Evolutionary conservation across 345 rosid species (phyloP).

Genomic region (Murraya paniculata): DNA sequence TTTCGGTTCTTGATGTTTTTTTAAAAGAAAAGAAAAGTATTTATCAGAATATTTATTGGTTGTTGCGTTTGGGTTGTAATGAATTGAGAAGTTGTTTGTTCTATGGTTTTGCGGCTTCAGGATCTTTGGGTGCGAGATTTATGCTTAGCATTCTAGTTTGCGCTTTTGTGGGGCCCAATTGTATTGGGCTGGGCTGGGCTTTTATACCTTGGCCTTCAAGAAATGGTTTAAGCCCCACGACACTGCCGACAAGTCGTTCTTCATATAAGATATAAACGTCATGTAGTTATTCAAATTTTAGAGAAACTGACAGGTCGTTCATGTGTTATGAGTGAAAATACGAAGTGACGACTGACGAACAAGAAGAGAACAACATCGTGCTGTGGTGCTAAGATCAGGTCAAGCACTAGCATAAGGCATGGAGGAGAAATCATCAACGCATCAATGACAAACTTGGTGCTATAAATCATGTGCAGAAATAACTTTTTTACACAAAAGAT

Average conservation of each 20-base stretch:
- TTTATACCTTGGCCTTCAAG: neutral
- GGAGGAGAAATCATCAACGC: neutral
- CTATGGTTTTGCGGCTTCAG: constrained; percentile 4
- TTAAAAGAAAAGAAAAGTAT: neutral
- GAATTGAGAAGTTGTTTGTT: constrained; percentile 8
- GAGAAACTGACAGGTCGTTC: neutral
- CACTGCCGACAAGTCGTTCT: neutral
- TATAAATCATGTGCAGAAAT: neutral
- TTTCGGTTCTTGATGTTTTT: neutral
- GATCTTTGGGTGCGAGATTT: constrained; percentile 23
- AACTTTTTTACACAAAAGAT: neutral
- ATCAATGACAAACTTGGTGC: neutral
- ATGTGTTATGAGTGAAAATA: neutral
- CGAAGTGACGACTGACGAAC: neutral
- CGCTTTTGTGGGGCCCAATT: constrained; percentile 16
- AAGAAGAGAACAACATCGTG: neutral
- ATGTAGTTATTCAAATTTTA: neutral
- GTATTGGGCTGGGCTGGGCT: neutral
- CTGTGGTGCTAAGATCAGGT: neutral
- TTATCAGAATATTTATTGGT: constrained; percentile 1
- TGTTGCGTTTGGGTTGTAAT: constrained; percentile 10
- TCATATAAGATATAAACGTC: too few species aligned
- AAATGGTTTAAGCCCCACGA: neutral
- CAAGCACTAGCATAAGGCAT: neutral
- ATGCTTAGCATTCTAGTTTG: constrained; percentile 20